These are phyloP conservation scores for Trypanosoma congolense DNA, from an alignment of 208 protist species.

Conservation along the genomic window DNA sequence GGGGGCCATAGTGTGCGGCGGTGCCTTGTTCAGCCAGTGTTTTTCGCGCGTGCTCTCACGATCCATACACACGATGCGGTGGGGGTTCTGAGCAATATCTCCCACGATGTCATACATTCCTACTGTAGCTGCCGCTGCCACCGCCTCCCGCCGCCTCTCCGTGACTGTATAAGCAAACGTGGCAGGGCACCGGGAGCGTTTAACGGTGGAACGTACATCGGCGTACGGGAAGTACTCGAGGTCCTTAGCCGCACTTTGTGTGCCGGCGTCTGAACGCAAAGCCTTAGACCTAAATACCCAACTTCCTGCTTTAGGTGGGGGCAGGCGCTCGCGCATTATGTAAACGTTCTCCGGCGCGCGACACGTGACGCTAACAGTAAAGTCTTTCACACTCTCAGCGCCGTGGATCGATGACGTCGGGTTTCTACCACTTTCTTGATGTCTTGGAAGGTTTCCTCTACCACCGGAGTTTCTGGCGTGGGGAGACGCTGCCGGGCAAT, in stretches of 20 bases:
- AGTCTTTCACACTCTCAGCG: constrained; percentile 2
- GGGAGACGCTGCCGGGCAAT: constrained; percentile 25
- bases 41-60: constrained; percentile 42
- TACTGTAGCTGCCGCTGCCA: constrained; percentile 37
- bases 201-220: constrained; percentile 62
- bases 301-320: constrained; percentile 24
- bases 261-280: constrained; percentile 20
- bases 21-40: constrained; percentile 48
- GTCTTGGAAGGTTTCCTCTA: not conserved
- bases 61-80: constrained; percentile 45
- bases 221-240: constrained; percentile 72
- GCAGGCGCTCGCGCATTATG: not conserved
- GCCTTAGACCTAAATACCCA: constrained; percentile 64
- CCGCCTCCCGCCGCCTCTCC: constrained; percentile 38
- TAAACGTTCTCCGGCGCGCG: not conserved
- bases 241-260: constrained; percentile 43
- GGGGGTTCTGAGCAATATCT: constrained; percentile 44
- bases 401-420: too few species aligned
- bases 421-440: too few species aligned
- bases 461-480: constrained; percentile 2
- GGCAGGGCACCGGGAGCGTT: constrained; percentile 34
- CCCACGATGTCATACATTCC: constrained; percentile 60
- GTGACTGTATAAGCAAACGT: constrained; percentile 32
- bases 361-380: not conserved
- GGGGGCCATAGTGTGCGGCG: constrained; percentile 4